Evolutionary conservation across 352 stramenopile species (phyloP).

Genomic region (Globisporangium barbulae): DNA sequence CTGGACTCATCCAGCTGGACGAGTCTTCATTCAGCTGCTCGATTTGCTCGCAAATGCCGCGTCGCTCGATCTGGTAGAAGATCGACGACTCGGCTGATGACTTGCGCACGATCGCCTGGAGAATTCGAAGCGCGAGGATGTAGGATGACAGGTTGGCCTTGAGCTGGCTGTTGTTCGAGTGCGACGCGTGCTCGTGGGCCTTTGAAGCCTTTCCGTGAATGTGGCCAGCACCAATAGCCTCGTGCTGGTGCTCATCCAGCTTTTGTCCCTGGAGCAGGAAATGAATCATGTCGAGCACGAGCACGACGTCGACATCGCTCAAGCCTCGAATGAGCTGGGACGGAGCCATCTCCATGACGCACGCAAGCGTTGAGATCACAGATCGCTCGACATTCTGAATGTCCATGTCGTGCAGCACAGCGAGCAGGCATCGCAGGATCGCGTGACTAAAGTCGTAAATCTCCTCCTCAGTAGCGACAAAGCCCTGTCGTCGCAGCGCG

Average conservation of each 20-base stretch:
- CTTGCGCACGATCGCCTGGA: slow-evolving; percentile 69
- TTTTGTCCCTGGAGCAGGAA: slow-evolving; percentile 56
- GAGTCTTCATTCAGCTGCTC: slow-evolving; percentile 50
- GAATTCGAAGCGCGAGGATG: slow-evolving; percentile 70
- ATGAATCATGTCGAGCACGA: slow-evolving; percentile 68
- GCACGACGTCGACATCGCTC: slow-evolving; percentile 46
- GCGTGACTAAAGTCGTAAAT: slow-evolving; percentile 47
- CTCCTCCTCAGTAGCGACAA: slow-evolving; percentile 32
- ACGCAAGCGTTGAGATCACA: slow-evolving; percentile 61
- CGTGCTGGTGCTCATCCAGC: slow-evolving; percentile 7
- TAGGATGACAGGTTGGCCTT: slow-evolving; percentile 50
- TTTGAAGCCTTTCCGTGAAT: neutral
- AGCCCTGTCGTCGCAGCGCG: slow-evolving; percentile 16
- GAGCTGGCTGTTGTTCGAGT: slow-evolving; percentile 12
- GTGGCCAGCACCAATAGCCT: neutral
- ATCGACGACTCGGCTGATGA: slow-evolving; percentile 51
- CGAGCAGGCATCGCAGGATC: slow-evolving; percentile 43
- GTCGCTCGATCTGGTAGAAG: slow-evolving; percentile 79
- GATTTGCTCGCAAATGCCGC: slow-evolving; percentile 76
- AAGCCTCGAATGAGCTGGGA: slow-evolving; percentile 48
- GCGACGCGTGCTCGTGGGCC: neutral
- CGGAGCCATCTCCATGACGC: slow-evolving; percentile 71
- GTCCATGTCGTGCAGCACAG: slow-evolving; percentile 52
- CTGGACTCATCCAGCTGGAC: slow-evolving; percentile 25
- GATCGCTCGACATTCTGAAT: slow-evolving; percentile 65